Evolutionary conservation across 2,329 filamentous ascomycete genomes (phyloP).

Genomic region (Nothophaeocryptopus gaeumannii): DNA sequence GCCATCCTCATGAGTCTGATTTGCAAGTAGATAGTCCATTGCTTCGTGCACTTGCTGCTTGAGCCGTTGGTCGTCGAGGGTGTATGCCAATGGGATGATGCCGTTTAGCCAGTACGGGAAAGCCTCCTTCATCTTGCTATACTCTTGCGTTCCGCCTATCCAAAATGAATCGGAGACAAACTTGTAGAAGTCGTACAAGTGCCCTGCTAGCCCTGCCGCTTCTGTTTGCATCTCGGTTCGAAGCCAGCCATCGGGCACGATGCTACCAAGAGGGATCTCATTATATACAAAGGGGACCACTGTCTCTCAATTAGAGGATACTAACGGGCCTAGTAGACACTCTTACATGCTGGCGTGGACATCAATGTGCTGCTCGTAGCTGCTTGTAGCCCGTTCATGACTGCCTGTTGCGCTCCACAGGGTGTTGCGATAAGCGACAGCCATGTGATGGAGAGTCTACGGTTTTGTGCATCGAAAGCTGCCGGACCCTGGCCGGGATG

Average conservation of each 20-base stretch:
- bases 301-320: neutral
- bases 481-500: too few species aligned
- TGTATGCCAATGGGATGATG: constrained; percentile 56
- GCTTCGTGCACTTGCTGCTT: constrained; percentile 49
- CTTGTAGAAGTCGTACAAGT: constrained; percentile 55
- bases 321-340: too few species aligned
- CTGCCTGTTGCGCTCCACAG: too few species aligned
- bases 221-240: constrained; percentile 49
- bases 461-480: too few species aligned
- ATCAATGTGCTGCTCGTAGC: too few species aligned
- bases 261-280: constrained; percentile 43
- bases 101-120: constrained; percentile 60
- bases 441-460: too few species aligned
- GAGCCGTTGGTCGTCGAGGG: constrained; percentile 47
- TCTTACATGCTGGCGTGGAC: too few species aligned
- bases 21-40: constrained; percentile 47
- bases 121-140: constrained; percentile 54
- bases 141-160: constrained; percentile 53
- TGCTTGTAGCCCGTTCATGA: too few species aligned
- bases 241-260: constrained; percentile 54
- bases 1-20: constrained; percentile 51
- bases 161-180: constrained; percentile 53
- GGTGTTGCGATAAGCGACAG: too few species aligned
- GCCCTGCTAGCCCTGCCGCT: constrained; percentile 53
- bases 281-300: constrained; percentile 5